These are phyloP conservation scores for Berberis vulgaris DNA, from an alignment of 164 flowering plant species.

Conservation along the genomic window DNA sequence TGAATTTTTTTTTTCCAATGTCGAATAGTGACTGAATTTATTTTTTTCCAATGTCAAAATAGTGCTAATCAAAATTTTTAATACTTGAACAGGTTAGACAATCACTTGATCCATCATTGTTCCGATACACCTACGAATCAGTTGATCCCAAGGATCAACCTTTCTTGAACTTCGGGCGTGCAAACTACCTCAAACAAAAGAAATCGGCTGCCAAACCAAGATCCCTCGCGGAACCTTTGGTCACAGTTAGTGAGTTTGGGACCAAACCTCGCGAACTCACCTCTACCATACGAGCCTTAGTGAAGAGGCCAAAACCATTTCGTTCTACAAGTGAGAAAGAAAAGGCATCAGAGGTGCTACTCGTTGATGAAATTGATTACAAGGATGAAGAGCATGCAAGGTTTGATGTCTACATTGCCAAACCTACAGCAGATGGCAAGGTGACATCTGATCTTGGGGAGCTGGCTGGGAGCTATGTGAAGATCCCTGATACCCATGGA, in stretches of 20 bases:
- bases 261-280: not conserved
- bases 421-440: constrained; percentile 1
- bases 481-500: constrained; percentile 7
- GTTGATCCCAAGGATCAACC: too few species aligned
- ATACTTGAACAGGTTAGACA: constrained; percentile 9
- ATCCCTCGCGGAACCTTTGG: not conserved
- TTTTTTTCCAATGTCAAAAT: too few species aligned
- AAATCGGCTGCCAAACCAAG: too few species aligned
- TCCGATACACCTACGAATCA: constrained; percentile 9
- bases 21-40: too few species aligned
- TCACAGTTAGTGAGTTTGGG: constrained; percentile 11
- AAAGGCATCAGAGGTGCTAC: constrained; percentile 9
- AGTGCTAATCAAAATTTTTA: not conserved
- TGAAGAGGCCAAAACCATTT: constrained; percentile 4
- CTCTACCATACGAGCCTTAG: constrained; percentile 4
- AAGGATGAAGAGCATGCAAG: not conserved
- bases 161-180: too few species aligned
- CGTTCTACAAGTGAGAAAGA: constrained; percentile 11
- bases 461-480: constrained; percentile 15
- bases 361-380: constrained; percentile 4
- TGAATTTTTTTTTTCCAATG: too few species aligned
- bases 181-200: too few species aligned
- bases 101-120: constrained; percentile 4
- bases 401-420: constrained; percentile 13
- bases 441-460: constrained; percentile 9